Evolutionary conservation across 345 rosid genomes (phyloP).

Genomic region (Gossypium stocksii): DNA sequence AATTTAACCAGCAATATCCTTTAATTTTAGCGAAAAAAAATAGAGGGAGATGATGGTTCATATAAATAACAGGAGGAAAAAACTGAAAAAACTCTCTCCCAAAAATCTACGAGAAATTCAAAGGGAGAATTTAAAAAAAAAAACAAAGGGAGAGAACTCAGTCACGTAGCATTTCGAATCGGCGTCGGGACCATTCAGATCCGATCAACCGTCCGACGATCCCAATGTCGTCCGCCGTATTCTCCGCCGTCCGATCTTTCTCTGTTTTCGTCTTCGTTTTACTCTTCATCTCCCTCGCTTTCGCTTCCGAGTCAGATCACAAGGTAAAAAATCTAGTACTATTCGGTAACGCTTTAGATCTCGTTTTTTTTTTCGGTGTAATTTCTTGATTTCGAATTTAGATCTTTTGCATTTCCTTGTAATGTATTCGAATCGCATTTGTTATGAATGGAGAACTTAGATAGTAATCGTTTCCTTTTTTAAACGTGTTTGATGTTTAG

Average conservation of each 20-base stretch:
- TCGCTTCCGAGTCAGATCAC: constrained; percentile 91
- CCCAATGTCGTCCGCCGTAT: constrained; percentile 44
- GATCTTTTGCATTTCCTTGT: constrained; percentile 26
- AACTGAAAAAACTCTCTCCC: not conserved
- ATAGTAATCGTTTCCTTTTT: not conserved
- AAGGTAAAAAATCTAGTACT: constrained; percentile 43
- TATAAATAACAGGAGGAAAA: too few species aligned
- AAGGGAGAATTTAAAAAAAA: too few species aligned
- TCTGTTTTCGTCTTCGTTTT: constrained; percentile 20
- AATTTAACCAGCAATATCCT: not conserved
- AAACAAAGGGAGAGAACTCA: constrained; percentile 7
- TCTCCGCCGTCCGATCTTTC: constrained; percentile 33
- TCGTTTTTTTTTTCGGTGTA: constrained; percentile 2
- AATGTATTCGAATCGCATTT: not conserved
- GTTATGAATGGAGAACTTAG: not conserved
- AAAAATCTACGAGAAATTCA: not conserved
- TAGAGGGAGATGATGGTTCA: too few species aligned
- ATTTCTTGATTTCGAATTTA: constrained; percentile 1
- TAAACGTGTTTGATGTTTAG: not conserved
- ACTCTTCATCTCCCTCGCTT: constrained; percentile 35
- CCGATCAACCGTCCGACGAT: constrained; percentile 35
- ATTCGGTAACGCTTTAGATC: constrained; percentile 28
- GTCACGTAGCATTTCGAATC: constrained; percentile 6
- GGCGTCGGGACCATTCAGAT: constrained; percentile 34
- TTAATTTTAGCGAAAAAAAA: not conserved